Evolutionary conservation across 805 yeast genomes (phyloP), one percentile per base, ranked within the genome.

Genomic region (Lipomyces yamadae): DNA sequence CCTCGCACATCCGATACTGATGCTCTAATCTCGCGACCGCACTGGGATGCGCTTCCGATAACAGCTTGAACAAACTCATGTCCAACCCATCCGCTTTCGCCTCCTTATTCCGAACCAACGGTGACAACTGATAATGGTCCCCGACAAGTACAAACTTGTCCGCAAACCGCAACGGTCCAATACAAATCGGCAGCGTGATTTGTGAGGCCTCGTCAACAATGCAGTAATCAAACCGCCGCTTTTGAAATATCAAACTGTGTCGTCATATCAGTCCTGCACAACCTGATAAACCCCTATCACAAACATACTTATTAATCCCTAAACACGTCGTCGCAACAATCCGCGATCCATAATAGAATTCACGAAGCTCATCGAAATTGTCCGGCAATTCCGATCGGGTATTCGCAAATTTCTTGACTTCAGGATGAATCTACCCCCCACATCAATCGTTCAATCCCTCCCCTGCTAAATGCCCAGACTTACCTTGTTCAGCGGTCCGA

Each of bases 181-280:
- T 77, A 72, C 96, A 90, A 4, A 91, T 83, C 0, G 99, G 99
- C 82, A 94, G 82, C 0, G 98, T 89, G 0, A 94, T 90, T 74
- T 95, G 99, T 0, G 98, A 92, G 0, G 98, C 98, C 76, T 95
- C 99, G 76, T 95, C 99, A 56, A 95, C 84, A 54, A 95, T 92
- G 75, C 98, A 96, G 75, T 90, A 94, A 74, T 95, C 99, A 77
- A 95, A 95, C 15, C 79, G 82, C 42, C 85, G 77, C 73, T 81
- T 73, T 83, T 78, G 62, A 72, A 92, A 88, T 2, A 87, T 76
- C 74, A 87, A 81, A 35, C 64, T 61, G 15, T 24, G 39, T n/a
- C 30, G 5, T 32, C 15, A 6, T 4, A 37, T 37, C 39, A 42
- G 48, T 45, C 15, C 35, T 1, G 6, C 13, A 15, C 11, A 6